Percentiles rank a stretch among this genome's conserved stretches.
These are phyloP conservation scores for Penicillium sp. DNA, from an alignment of 2,329 filamentous ascomycete species.

Conservation along the genomic window DNA sequence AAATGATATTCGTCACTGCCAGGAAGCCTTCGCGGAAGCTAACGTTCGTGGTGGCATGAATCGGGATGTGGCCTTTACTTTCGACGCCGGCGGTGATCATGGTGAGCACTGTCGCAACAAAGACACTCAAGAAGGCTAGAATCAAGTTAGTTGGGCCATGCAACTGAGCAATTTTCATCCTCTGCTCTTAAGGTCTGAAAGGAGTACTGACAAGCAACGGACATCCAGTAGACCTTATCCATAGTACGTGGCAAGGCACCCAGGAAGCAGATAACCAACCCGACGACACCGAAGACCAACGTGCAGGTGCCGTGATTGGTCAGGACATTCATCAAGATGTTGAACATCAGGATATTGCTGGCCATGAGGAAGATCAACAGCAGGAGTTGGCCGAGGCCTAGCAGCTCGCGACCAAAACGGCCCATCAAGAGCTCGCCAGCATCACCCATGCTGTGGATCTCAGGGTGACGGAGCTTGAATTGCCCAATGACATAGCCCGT, in stretches of 20 bases:
- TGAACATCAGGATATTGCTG: conserved; percentile 68
- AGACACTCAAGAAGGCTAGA: conserved; percentile 60
- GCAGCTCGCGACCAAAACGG: conserved; percentile 59
- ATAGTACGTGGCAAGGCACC: conserved; percentile 61
- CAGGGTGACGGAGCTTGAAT: conserved; percentile 56
- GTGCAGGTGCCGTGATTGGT: conserved; percentile 61
- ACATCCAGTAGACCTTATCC: conserved; percentile 60
- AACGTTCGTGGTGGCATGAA: conserved; percentile 40
- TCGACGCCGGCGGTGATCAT: conserved; percentile 63
- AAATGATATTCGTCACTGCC: conserved; percentile 64
- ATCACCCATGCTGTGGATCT: conserved; percentile 65
- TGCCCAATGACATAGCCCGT: conserved; percentile 60
- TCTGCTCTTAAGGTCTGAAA: too few relatives aligned
- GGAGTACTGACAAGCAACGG: conserved; percentile 51
- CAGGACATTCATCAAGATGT: conserved; percentile 64
- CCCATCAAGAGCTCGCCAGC: conserved; percentile 63
- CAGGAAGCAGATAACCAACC: conserved; percentile 57
- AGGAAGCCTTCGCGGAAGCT: conserved; percentile 57
- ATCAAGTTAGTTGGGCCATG: not conserved
- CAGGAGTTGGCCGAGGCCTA: conserved; percentile 60
- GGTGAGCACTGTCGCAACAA: conserved; percentile 61
- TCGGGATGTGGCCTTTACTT: conserved; percentile 39
- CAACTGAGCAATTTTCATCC: too few relatives aligned
- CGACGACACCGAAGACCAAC: conserved; percentile 61
- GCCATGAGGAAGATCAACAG: conserved; percentile 67